A percentile compares a stretch with the other conserved stretches of the same genome.
phyloP scores from a whole-genome alignment of 176 grass and related monocot species.

The Secale cereale region DNA sequence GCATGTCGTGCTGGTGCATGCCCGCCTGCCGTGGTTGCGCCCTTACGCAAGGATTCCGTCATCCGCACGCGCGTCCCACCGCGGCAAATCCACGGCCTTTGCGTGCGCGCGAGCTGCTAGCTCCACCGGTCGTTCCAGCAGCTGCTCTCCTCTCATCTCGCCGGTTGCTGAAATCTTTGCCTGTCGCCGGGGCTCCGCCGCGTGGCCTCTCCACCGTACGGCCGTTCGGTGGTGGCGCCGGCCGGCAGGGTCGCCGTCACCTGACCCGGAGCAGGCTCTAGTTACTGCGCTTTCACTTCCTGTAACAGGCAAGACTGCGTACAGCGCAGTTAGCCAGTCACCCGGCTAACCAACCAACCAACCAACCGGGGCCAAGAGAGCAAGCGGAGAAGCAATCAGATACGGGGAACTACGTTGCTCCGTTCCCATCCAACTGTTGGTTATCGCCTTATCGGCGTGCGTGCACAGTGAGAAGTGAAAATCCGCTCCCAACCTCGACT shows the following conservation, averaged over 20 bases:
- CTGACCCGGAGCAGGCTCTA: conserved; percentile 18
- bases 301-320: conserved; percentile 9
- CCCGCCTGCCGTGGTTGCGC: conserved; percentile 30
- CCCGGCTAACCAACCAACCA: neutral
- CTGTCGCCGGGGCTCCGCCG: neutral
- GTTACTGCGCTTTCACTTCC: conserved; percentile 8
- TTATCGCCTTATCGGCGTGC: neutral
- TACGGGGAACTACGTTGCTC: neutral
- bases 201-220: neutral
- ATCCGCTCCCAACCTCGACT: neutral
- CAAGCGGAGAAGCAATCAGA: neutral
- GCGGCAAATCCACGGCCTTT: neutral
- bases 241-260: conserved; percentile 21
- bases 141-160: neutral
- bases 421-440: neutral
- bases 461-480: neutral
- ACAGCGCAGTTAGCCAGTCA: neutral
- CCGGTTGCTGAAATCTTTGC: neutral
- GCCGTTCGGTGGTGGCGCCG: neutral
- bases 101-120: conserved; percentile 9
- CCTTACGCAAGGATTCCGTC: conserved; percentile 75
- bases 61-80: conserved; percentile 28
- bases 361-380: conserved; percentile 5
- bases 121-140: neutral
- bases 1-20: neutral